Base-by-base conservation (phyloP, 768 basidiomycete genomes). In the Phaeotremella fagi region DNA sequence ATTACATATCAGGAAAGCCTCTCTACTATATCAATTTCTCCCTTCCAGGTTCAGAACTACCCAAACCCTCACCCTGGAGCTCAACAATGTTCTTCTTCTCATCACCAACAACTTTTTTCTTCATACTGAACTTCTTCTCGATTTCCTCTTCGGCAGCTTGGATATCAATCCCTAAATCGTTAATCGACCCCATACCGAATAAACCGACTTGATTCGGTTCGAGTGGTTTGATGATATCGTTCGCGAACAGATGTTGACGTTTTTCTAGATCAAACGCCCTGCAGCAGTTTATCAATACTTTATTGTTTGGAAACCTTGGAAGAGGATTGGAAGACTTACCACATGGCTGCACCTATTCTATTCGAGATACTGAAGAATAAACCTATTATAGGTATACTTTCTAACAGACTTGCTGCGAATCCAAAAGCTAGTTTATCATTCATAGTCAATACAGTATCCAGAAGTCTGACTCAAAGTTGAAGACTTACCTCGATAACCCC, bases 391-490 rank as follows among this genome's bases (percentile, higher is more conserved):
- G 91, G 91, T 0, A 94, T 75, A 1, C 81, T 80, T 74, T 95
- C 91, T 2, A 91, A 77, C 4, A 94, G 75, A 0, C 89, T 83
- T 0, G 91, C 87, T 0, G 82, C 72, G 68, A 94, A 91, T 3
- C 91, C 91, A 64, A 95, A 95, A 0, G 80, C 88, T 90, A 48
- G n/a, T n/a, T n/a, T n/a, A n/a, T n/a, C n/a, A n/a, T n/a, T n/a
- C n/a, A n/a, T n/a, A n/a, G n/a, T n/a, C n/a, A n/a, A n/a, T n/a
- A n/a, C n/a, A n/a, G n/a, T n/a, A n/a, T n/a, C n/a, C n/a, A n/a
- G n/a, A n/a, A n/a, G n/a, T n/a, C n/a, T n/a, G n/a, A n/a, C n/a
- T n/a, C n/a, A n/a, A n/a, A 36, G 48, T 33, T 24, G 14, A 5
- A 37, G n/a, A 61, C 70, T 62, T 38, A 88, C 88, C 63, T 63